Base-by-base conservation (phyloP, 164 flowering plant species). In the Kalanchoe fedtschenkoi region DNA sequence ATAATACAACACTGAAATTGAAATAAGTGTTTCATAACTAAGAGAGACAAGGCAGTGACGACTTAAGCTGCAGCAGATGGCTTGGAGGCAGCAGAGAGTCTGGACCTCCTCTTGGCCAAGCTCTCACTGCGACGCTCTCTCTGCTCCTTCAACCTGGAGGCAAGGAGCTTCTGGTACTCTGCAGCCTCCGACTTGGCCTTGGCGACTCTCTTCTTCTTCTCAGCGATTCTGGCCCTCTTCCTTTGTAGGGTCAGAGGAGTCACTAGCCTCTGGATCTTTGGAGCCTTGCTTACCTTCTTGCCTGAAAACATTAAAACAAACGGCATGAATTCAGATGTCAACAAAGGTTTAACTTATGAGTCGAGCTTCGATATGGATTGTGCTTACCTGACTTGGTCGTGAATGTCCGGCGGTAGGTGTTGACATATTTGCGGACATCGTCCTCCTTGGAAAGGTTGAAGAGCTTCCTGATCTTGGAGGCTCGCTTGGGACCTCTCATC, bases 341-440 rank as follows among this genome's bases (percentile, higher is more conserved):
- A 57, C 61, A 34, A 56, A 39, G 15, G 15, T 8, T 42, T 13
- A 15, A 13, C n/a, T 1, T 19, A 42, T 19, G 14, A 13, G 46
- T 13, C 3, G 4, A 56, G 24, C 6, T 1, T 17, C 5, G 19
- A 19, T 33, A 15, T 39, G 1, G 30, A 56, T 17, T 13, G 14
- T 13, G 66, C 72, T 28, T 43, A 83, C 88, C 88, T 41, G 79
- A 16, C 65, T 81, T 81, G 29, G 63, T 77, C 16, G 81, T 79
- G 63, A 83, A 83, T 10, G 79, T 83, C 41, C 89, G 53, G 24
- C 84, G 80, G 55, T 78, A 84, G 35, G 89, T 81, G 70, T 81
- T 84, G 33, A 82, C 86, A 75, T 84, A 82, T 68, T 84, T 84
- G 56, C 81, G 68, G 14, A 84, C 89, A 75, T 84, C 86, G 69